Percentiles rank a stretch among this genome's conserved stretches.
Conservation (phyloP, 148 eudicot species). For the Chenopodium formosanum region DNA sequence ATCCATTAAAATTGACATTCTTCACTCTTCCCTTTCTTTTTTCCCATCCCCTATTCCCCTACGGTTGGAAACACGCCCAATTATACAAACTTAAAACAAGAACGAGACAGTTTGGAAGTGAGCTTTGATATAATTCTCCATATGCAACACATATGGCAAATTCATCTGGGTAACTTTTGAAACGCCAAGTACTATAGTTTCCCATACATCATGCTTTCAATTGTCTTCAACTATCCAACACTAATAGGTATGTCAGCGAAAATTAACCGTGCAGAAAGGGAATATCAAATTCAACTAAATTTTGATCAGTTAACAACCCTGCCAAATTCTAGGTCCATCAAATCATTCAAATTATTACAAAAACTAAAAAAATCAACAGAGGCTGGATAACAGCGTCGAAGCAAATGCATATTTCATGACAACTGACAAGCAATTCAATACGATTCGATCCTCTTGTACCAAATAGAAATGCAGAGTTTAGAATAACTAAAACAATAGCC, state of each 20-base stretch:
- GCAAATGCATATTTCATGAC: not conserved
- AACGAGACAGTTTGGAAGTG: not conserved
- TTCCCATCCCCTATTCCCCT: no score
- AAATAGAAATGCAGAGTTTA: not conserved
- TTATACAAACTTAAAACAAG: not conserved
- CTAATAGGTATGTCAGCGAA: not conserved
- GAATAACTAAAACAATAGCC: not conserved
- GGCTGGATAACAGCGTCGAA: no score
- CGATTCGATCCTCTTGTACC: not conserved
- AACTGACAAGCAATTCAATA: not conserved
- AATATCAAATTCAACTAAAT: not conserved
- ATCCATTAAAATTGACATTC: no score
- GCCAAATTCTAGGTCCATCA: no score
- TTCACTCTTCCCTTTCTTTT: no score
- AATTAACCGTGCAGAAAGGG: not conserved
- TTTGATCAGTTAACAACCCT: not conserved
- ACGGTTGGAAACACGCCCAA: no score
- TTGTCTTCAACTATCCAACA: not conserved
- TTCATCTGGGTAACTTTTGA: not conserved
- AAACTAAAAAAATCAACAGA: no score
- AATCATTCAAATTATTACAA: no score
- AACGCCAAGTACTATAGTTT: not conserved
- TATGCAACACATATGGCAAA: no score
- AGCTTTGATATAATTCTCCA: not conserved
- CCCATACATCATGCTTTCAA: not conserved